Conservation (phyloP, 2,329 filamentous ascomycete species). For the Fusarium piperis region DNA sequence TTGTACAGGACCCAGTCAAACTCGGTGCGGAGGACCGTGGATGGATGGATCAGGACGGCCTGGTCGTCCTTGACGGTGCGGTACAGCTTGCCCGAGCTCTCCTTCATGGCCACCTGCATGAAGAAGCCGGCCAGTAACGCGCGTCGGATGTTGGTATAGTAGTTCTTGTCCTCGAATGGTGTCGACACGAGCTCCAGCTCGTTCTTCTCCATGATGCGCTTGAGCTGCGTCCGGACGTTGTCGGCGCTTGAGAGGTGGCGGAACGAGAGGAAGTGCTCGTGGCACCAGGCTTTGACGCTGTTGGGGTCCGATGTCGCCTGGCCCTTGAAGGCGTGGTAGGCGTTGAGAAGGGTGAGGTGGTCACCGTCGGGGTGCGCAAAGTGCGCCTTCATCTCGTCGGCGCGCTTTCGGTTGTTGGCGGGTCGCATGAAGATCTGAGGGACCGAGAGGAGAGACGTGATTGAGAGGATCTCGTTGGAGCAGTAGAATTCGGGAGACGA, state of each 20-base stretch:
- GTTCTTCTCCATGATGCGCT: slow-evolving; percentile 95
- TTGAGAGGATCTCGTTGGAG: slow-evolving; percentile 96
- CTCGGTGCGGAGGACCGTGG: slow-evolving; percentile 86
- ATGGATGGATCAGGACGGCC: slow-evolving; percentile 90
- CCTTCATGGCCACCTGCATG: slow-evolving; percentile 98
- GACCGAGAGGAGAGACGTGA: slow-evolving; percentile 92
- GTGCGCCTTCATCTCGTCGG: slow-evolving; percentile 96
- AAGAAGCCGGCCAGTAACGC: slow-evolving; percentile 96
- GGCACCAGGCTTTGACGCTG: slow-evolving; percentile 91
- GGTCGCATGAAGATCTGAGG: slow-evolving; percentile 94
- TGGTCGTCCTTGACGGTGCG: slow-evolving; percentile 97
- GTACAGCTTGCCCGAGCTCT: slow-evolving; percentile 88
- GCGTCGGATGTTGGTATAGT: slow-evolving; percentile 96
- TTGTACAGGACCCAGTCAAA: slow-evolving; percentile 98
- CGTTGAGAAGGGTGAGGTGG: slow-evolving; percentile 94
- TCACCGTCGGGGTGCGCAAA: slow-evolving; percentile 95
- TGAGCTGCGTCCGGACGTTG: slow-evolving; percentile 90
- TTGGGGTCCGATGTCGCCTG: slow-evolving; percentile 65
- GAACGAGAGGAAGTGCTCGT: slow-evolving; percentile 93
- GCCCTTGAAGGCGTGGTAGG: slow-evolving; percentile 96
- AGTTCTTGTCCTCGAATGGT: slow-evolving; percentile 92
- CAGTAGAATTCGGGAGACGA: slow-evolving; percentile 98
- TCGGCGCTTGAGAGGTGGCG: slow-evolving; percentile 91
- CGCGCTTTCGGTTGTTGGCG: slow-evolving; percentile 83
- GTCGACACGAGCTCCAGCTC: slow-evolving; percentile 88